Evolutionary conservation across 164 flowering plant genomes (phyloP).

Genomic region (Kalanchoe fedtschenkoi): DNA sequence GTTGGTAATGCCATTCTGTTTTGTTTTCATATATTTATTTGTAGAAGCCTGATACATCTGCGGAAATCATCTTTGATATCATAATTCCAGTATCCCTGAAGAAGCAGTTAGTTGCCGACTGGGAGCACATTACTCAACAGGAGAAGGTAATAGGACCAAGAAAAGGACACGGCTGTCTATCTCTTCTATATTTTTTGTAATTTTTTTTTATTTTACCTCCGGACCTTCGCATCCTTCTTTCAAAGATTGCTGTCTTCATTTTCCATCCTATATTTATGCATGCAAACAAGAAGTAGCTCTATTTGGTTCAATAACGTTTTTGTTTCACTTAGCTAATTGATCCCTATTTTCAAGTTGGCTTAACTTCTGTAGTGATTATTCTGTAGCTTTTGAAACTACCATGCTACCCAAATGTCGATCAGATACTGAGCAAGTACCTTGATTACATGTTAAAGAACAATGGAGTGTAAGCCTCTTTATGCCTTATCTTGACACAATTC

Average conservation of each 20-base stretch:
- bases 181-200: not conserved
- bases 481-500: not conserved
- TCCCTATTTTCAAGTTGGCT: not conserved
- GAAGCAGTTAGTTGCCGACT: conserved; percentile 86
- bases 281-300: not conserved
- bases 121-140: conserved; percentile 68
- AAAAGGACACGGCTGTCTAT: not conserved
- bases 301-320: not conserved
- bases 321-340: not conserved
- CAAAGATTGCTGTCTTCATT: not conserved
- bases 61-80: conserved; percentile 61
- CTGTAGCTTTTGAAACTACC: conserved; percentile 86
- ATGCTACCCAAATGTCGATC: conserved; percentile 63
- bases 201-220: not conserved
- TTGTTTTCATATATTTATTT: not conserved
- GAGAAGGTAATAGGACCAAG: conserved; percentile 51
- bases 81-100: conserved; percentile 69
- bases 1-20: not conserved
- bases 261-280: not conserved
- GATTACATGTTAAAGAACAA: conserved; percentile 60
- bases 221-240: not conserved
- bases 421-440: conserved; percentile 62
- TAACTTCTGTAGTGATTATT: not conserved
- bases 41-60: conserved; percentile 42
- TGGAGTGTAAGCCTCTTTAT: conserved; percentile 45